Base-by-base conservation (phyloP, 768 basidiomycete genomes). In the Kwoniella mangroviensis region DNA sequence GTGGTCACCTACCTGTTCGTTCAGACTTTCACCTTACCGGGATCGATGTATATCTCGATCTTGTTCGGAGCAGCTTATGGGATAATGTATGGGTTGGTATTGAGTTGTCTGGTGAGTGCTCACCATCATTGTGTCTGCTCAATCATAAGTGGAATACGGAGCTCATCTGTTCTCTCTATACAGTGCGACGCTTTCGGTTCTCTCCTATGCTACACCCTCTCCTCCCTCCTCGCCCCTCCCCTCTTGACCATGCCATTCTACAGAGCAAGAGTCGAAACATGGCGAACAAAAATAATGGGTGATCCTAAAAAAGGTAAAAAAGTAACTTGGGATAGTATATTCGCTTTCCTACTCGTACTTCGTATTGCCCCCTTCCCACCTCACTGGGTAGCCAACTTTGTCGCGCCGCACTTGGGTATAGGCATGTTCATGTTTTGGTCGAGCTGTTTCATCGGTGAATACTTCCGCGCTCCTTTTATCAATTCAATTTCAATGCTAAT, bases 21-120 rank as follows among this genome's bases (percentile, higher is more conserved):
- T 7, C 95, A 98, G 86, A 93, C 94, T 0, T 98, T 98, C 84
- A 95, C 94, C 7, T 87, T 98, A 15, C 95, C 96, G 0, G 95
- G 95, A 1, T 96, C 94, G 53, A 96, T 98, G 94, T 98, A 98
- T 81, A 88, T 98, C 58, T 94, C 94, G 63, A 97, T 98, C 77
- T 89, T 98, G 13, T 94, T 92, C 21, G 96, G 96, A 42, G 96
- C 96, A 0, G 91, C 97, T 3, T 98, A 94, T 90, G 95, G 95
- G 49, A 90, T 96, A 34, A 84, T 92, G 2, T 84, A 89, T 12
- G 95, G 95, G 0, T 86, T 98, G 4, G 91, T 92, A 4, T 87
- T 98, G n/a, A 91, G 91, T 11, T 98, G 95, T 76, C 88, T 90
- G n/a, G 85, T 85, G 60, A 75, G 85, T 80, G 6, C 6, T 28